Evolutionary conservation across 2,329 filamentous ascomycete species (phyloP), one percentile per base, ranked within the genome.

Genomic region (Cordyceps cicadae): DNA sequence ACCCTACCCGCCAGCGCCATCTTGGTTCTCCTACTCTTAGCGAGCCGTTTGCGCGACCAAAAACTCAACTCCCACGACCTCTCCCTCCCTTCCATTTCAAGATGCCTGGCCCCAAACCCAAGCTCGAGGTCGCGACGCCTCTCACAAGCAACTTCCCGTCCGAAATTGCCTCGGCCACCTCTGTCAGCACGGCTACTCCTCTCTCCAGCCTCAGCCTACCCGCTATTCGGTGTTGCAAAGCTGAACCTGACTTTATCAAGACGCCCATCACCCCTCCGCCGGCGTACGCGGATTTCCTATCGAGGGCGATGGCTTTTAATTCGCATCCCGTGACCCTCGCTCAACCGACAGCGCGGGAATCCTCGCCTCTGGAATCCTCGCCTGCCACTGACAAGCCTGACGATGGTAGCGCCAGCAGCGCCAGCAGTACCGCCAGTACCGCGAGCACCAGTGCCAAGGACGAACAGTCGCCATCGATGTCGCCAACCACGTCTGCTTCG

Each of bases 241-340:
- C 76, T 9, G 77, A 75, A 39, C 71, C 76, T 8, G 78, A 79
- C 61, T 80, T 82, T 67, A 83, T 92, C 78, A 93, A 92, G 76
- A 97, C 92, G 5, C 92, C 92, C 54, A 96, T 97, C 72, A 95
- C 89, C 56, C 93, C 93, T 57, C 93, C 93, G 3, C 80, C 84
- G 24, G 92, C 93, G 62, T 97, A 97, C 72, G 88, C 90, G 66
- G 92, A 97, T 70, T 97, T 97, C 71, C 86, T 97, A 64, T 70
- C 72, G 56, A 93, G 92, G 76, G 86, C 87, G 63, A 85, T 95
- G 75, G 87, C 87, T 19, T 79, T 92, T 62, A 84, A 86, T 70
- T 91, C 87, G 64, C 89, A 89, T 9, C 82, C 86, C 46, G 76
- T 77, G 55, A 78, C 79, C 67, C 77, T 78, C 19, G 24, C 48